Evolutionary conservation across 352 stramenopile genomes (phyloP).

Genomic region (Globisporangium solare): DNA sequence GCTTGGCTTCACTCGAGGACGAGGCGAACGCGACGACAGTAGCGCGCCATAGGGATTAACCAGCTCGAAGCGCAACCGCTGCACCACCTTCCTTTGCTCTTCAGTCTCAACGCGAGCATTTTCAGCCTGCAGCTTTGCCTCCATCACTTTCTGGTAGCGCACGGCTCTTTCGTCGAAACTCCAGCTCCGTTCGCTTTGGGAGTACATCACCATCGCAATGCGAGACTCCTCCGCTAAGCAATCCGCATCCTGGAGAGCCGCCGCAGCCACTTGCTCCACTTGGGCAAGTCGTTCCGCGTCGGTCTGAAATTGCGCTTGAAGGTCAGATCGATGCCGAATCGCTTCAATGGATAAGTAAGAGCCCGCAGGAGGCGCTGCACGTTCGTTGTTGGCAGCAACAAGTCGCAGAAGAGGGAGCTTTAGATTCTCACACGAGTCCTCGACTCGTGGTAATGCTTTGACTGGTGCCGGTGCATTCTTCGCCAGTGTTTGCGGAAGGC

Average conservation of each 20-base stretch:
- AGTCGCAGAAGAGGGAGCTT: conserved; percentile 34
- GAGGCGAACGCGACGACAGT: background rate
- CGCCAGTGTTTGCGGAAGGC: background rate
- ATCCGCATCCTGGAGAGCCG: conserved; percentile 34
- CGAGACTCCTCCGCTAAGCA: conserved; percentile 51
- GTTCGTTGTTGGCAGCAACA: conserved; percentile 15
- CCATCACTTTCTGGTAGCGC: conserved; percentile 49
- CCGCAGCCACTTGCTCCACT: conserved; percentile 26
- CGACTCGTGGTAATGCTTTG: conserved; percentile 10
- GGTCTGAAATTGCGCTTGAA: conserved; percentile 24
- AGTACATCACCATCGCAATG: conserved; percentile 53
- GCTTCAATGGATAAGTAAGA: conserved; percentile 30
- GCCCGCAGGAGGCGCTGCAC: conserved; percentile 17
- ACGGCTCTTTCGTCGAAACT: conserved; percentile 53
- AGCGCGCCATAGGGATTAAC: conserved; percentile 39
- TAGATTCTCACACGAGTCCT: conserved; percentile 10
- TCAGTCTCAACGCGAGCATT: conserved; percentile 34
- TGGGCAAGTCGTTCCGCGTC: conserved; percentile 23
- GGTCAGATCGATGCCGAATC: conserved; percentile 25
- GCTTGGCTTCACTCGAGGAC: conserved; percentile 2
- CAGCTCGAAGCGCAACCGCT: conserved; percentile 27
- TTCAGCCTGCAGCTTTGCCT: conserved; percentile 47
- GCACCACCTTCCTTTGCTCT: conserved; percentile 23
- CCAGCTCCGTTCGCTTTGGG: conserved; percentile 54
- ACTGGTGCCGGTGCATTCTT: background rate